phyloP scores from a whole-genome alignment of 1,139 yeast species.

The Nakaseomyces bracarensis region DNA sequence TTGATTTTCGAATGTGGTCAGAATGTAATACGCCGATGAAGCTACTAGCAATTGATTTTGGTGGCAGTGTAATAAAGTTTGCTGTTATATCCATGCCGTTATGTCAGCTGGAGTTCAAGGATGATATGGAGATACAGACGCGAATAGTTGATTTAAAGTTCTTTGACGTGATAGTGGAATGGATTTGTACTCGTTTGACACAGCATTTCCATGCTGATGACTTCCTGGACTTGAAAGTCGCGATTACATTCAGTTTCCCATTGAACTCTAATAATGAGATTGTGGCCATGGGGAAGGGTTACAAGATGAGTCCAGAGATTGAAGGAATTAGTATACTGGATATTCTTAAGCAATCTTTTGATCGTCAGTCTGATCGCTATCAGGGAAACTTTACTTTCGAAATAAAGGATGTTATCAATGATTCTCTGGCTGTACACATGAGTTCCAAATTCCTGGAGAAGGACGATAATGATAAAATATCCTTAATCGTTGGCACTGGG shows the following conservation, averaged over 20 bases:
- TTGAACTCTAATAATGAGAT: slow-evolving; percentile 24
- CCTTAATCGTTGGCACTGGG: slow-evolving; percentile 35
- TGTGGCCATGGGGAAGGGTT: slow-evolving; percentile 34
- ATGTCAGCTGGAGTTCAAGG: slow-evolving; percentile 13
- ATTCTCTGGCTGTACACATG: slow-evolving; percentile 31
- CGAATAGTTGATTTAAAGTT: slow-evolving; percentile 24
- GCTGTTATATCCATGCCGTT: slow-evolving; percentile 18
- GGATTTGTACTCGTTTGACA: slow-evolving; percentile 12
- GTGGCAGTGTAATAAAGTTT: slow-evolving; percentile 25
- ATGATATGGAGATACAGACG: slow-evolving; percentile 13
- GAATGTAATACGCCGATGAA: slow-evolving; percentile 6
- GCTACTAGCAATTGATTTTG: slow-evolving; percentile 25
- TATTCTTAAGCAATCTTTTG: slow-evolving; percentile 19
- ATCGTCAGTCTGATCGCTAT: slow-evolving; percentile 8
- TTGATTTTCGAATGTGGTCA: slow-evolving; percentile 4
- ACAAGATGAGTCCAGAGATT: slow-evolving; percentile 21
- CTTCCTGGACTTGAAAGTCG: slow-evolving; percentile 14
- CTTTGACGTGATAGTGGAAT: slow-evolving; percentile 21
- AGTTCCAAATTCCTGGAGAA: slow-evolving; percentile 17
- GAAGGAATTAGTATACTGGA: slow-evolving; percentile 14
- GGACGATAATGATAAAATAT: slow-evolving; percentile 14
- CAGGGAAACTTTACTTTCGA: slow-evolving; percentile 9
- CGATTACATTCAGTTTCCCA: slow-evolving; percentile 34
- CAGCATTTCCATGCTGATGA: slow-evolving; percentile 5
- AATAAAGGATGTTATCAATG: slow-evolving; percentile 29